Evolutionary conservation across 2,329 filamentous ascomycete species (phyloP), one percentile per base, ranked within the genome.

Genomic region (Aspergillus latus): DNA sequence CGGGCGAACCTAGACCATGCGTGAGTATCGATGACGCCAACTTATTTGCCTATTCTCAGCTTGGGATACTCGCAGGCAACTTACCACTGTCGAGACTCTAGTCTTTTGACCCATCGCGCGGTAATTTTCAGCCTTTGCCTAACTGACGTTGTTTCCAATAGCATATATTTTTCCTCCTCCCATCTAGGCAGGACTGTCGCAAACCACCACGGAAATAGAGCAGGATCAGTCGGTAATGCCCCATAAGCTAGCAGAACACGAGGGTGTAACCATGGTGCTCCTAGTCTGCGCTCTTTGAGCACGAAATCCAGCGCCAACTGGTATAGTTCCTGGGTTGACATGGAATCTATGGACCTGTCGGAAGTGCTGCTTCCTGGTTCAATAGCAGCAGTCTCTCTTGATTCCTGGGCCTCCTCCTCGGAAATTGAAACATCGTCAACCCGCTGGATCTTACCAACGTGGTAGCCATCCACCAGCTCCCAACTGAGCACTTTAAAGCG

Each of bases 131-230:
- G 74, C 55, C 92, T 80, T 66, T 92, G 86, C 58, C 92, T 81
- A 4, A 96, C 90, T 62, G 89, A 93, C 2, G 81, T 86, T 4
- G 88, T 88, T 10, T 80, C 80, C 11, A 97, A 75, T 16, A 97
- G 76, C 10, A 82, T 80, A 63, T 96, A 95, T 69, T 93, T 95
- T 65, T 94, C 88, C 29, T 85, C 77, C 28, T 94, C 89, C 11
- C 83, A 82, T 37, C 94, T 85, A 0, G 91, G 91, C 10, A 96
- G 74, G 16, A 94, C 86, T 66, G 85, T 90, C 8, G 89, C 92
- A 63, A 96, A 88, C 92, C 92, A 97, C 82, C 92, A 96, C 0
- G 92, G 89, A 63, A 96, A 94, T 1, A 84, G 72, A 2, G 86
- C 86, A 0, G 90, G 86, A 65, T 96, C 90, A 13, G 83, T 78